Percentiles rank a stretch among this genome's conserved stretches.
Conservation (phyloP, 1,139 yeast species). For the Candida neerlandica region DNA sequence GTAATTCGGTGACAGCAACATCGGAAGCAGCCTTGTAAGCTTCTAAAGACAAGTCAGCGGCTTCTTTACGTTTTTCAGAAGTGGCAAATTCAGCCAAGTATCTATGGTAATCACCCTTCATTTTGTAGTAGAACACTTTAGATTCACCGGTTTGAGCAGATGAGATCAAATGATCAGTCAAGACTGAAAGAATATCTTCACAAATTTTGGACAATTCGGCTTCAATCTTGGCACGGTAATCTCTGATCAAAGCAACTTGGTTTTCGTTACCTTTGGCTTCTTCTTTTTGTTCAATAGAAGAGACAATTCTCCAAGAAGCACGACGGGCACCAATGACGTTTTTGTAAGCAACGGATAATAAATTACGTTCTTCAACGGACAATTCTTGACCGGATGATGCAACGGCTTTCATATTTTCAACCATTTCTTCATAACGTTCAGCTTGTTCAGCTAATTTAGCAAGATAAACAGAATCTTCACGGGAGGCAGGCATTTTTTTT, state of each 20-base stretch:
- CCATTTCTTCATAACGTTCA: constrained; percentile 99
- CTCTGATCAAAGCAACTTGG: constrained; percentile 89
- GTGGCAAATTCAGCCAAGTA: constrained; percentile 96
- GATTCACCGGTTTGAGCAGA: constrained; percentile 97
- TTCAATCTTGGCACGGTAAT: constrained; percentile 94
- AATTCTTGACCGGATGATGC: constrained; percentile 95
- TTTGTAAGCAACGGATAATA: constrained; percentile 95
- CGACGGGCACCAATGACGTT: constrained; percentile 99
- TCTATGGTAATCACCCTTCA: constrained; percentile 99
- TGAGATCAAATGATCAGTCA: constrained; percentile 88
- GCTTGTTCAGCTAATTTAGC: constrained; percentile 99
- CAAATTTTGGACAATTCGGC: constrained; percentile 90
- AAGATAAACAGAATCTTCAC: constrained; percentile 98
- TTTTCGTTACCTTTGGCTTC: constrained; percentile 91
- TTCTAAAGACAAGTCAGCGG: constrained; percentile 90
- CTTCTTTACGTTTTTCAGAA: constrained; percentile 88
- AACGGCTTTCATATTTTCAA: constrained; percentile 96
- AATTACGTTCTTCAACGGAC: constrained; percentile 96
- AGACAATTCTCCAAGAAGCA: constrained; percentile 98
- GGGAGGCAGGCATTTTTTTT: constrained; percentile 69
- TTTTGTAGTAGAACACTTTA: constrained; percentile 96
- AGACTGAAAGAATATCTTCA: constrained; percentile 87
- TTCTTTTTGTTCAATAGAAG: constrained; percentile 97
- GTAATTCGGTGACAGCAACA: constrained; percentile 94
- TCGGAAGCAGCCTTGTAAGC: constrained; percentile 96